Evolutionary conservation across 768 basidiomycete genomes (phyloP).

Genomic region (Tulasnella sp.): DNA sequence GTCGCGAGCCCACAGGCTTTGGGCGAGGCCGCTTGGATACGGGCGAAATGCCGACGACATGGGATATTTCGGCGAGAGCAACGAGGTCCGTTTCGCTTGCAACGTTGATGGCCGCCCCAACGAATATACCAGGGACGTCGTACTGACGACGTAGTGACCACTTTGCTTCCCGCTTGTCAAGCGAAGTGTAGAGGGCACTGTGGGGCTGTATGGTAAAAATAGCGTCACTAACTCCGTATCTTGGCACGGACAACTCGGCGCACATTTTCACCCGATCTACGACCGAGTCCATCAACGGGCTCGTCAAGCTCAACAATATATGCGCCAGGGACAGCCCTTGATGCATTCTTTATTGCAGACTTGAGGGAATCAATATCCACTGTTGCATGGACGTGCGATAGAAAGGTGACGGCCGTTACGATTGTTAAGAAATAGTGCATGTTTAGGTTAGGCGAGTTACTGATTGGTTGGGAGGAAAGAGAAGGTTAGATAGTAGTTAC

Average conservation of each 20-base stretch:
- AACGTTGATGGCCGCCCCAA: constrained; percentile 16
- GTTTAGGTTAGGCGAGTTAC: background rate
- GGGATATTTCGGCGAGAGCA: background rate
- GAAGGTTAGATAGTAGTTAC: too few relatives aligned
- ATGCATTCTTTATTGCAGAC: too few relatives aligned
- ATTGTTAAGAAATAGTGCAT: too few relatives aligned
- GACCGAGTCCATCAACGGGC: background rate
- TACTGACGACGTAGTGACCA: constrained; percentile 9
- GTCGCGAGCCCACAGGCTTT: background rate
- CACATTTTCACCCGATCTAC: constrained; percentile 16
- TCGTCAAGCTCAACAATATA: constrained; percentile 27
- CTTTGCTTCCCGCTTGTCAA: constrained; percentile 19
- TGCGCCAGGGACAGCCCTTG: background rate
- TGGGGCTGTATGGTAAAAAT: constrained; percentile 10
- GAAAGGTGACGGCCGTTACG: background rate
- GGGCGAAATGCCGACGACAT: constrained; percentile 11
- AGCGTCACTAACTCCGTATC: background rate
- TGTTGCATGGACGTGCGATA: background rate
- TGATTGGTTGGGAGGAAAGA: too few relatives aligned
- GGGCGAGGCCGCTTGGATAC: constrained; percentile 1
- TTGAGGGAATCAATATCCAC: constrained; percentile 13
- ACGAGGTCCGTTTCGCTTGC: constrained; percentile 9
- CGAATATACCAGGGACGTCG: background rate
- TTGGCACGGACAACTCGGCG: background rate
- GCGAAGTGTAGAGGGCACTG: constrained; percentile 26